A percentile compares a stretch with the other conserved stretches of the same genome.
Conservation (phyloP, 2,329 filamentous ascomycete genomes). For the Penicillium italicum region DNA sequence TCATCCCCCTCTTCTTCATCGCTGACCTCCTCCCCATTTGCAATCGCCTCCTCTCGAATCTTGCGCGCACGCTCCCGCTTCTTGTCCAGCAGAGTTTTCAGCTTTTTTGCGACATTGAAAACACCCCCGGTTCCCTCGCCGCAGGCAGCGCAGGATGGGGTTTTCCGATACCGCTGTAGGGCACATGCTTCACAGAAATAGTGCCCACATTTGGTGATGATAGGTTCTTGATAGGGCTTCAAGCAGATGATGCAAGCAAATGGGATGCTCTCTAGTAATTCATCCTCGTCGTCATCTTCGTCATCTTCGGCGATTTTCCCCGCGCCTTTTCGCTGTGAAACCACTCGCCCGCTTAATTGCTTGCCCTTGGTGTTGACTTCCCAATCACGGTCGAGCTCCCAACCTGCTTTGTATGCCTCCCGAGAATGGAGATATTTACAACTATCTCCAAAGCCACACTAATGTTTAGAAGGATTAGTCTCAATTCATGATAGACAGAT, state of each 20-base stretch:
- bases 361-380: constrained; percentile 69
- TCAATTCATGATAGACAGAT: constrained; percentile 50
- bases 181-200: constrained; percentile 95
- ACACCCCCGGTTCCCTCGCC: constrained; percentile 81
- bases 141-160: constrained; percentile 82
- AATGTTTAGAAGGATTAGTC: constrained; percentile 39
- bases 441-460: constrained; percentile 65
- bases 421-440: constrained; percentile 68
- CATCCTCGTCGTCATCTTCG: constrained; percentile 62
- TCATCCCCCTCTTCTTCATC: constrained; percentile 45
- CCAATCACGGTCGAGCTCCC: constrained; percentile 95
- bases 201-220: constrained; percentile 87
- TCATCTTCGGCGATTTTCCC: constrained; percentile 48
- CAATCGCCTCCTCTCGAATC: constrained; percentile 52
- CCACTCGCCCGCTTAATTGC: constrained; percentile 44
- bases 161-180: constrained; percentile 77
- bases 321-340: constrained; percentile 46
- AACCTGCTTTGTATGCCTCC: constrained; percentile 75
- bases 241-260: constrained; percentile 88
- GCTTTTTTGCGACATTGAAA: constrained; percentile 80
- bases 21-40: constrained; percentile 51
- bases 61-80: constrained; percentile 58
- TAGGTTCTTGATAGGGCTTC: constrained; percentile 70
- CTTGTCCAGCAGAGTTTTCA: constrained; percentile 74
- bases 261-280: constrained; percentile 75